Evolutionary conservation across 169 alveolate genomes (phyloP), one percentile per base, ranked within the genome.

Genomic region (Hepatocystis sp.): DNA sequence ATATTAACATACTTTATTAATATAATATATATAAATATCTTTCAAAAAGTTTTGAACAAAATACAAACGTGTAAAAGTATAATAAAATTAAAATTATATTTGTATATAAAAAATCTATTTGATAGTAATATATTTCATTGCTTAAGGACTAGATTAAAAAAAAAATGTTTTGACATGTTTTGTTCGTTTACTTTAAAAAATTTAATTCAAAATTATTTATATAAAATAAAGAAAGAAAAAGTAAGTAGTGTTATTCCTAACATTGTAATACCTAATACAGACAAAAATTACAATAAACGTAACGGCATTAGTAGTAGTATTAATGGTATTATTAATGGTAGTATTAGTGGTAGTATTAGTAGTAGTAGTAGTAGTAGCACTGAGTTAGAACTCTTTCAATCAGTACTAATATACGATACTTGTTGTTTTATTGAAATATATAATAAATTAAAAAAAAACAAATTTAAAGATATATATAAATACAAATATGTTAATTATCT

Each of bases 351-450:
- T n/a, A n/a, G n/a, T n/a, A n/a, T n/a, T n/a, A n/a, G n/a, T n/a
- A n/a, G n/a, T n/a, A n/a, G n/a, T n/a, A n/a, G n/a, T n/a, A n/a
- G n/a, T n/a, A n/a, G n/a, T n/a, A n/a, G n/a, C n/a, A n/a, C 27
- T 7, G 58, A 56, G 17, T 76, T 76, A 17, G 88, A 76, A 47
- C 47, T 5, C 19, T 76, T 76, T 51, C 88, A 76, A 34, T 76
- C 88, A 4, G 46, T 51, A n/a, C 13, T 76, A 32, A 76, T 76
- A 58, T 76, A 56, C 55, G 88, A 76, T 63, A 76, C 88, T 8
- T 76, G 88, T 39, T 58, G 88, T 34, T 76, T 76, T 19, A 76
- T 76, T 39, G 58, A 76, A 58, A 58, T 76, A 76, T 76, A 76
- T 51, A 76, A 76, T 49, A 42, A 76, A 32, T 23, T 76, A 27